Conservation (phyloP, 805 yeast species). For the Yarrowia deformans region DNA sequence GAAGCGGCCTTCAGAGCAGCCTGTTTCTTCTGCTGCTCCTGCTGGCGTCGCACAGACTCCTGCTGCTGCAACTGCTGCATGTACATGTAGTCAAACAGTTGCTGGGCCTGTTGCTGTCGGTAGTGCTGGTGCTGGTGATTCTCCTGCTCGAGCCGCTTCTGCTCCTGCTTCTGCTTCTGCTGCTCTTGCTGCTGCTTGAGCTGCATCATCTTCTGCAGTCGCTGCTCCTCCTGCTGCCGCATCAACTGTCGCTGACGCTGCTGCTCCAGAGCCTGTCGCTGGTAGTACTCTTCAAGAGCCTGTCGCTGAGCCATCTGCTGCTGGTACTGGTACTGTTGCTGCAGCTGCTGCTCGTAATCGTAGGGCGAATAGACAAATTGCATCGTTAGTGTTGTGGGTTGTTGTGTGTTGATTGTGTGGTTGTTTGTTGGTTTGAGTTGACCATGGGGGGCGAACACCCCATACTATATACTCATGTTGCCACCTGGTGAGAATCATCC, state of each 20-base stretch:
- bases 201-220: not conserved
- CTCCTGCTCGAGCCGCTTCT: not conserved
- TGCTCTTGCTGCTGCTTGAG: not conserved
- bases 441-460: not conserved
- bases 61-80: constrained; percentile 16
- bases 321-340: not conserved
- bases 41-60: constrained; percentile 9
- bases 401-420: not conserved
- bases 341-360: constrained; percentile 20
- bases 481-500: constrained; percentile 28
- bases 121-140: not conserved
- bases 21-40: not conserved
- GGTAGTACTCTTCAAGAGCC: constrained; percentile 10
- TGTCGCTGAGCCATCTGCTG: constrained; percentile 18
- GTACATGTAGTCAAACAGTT: constrained; percentile 18
- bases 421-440: not conserved
- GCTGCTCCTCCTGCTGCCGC: constrained; percentile 9
- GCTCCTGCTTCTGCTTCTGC: constrained; percentile 2
- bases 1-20: constrained; percentile 5
- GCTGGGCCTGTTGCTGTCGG: constrained; percentile 6
- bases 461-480: not conserved
- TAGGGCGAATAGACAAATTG: constrained; percentile 34
- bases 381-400: not conserved
- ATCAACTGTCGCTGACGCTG: not conserved
- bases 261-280: not conserved